A percentile compares a stretch with the other conserved stretches of the same genome.
These are phyloP conservation scores for Stagonosporopsis rhizophila DNA, from an alignment of 2,329 filamentous ascomycete species.

Conservation along the genomic window DNA sequence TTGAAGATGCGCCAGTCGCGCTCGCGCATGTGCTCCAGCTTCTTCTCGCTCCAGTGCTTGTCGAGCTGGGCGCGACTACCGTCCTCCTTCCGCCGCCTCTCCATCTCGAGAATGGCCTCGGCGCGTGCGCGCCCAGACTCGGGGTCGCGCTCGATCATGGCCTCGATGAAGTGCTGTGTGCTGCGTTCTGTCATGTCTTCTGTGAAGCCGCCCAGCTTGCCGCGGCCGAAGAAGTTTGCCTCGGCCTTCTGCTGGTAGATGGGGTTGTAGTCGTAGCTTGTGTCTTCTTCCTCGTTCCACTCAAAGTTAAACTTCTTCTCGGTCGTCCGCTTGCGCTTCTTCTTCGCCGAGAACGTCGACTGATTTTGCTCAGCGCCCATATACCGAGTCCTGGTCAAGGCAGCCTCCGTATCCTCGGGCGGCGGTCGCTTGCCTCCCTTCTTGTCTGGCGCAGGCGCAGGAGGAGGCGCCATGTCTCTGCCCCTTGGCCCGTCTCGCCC, in stretches of 20 bases:
- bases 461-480: constrained; percentile 62
- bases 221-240: constrained; percentile 73
- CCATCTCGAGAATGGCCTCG: constrained; percentile 82
- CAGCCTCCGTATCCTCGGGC: constrained; percentile 71
- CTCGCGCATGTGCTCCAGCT: constrained; percentile 90
- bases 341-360: constrained; percentile 91
- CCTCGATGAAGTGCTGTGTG: constrained; percentile 66
- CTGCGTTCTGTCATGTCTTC: constrained; percentile 62
- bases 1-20: constrained; percentile 99
- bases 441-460: constrained; percentile 53
- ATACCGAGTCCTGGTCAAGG: constrained; percentile 79
- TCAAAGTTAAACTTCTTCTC: constrained; percentile 99
- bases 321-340: constrained; percentile 90
- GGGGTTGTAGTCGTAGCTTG: constrained; percentile 81
- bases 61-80: constrained; percentile 77
- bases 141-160: constrained; percentile 75
- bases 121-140: constrained; percentile 81
- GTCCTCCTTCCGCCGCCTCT: constrained; percentile 76
- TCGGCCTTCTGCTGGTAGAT: constrained; percentile 74
- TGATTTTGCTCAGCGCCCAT: constrained; percentile 89
- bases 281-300: constrained; percentile 96
- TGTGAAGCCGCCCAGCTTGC: constrained; percentile 70
- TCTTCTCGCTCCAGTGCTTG: constrained; percentile 96
- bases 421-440: constrained; percentile 39
- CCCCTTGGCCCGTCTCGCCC: constrained; percentile 20